These are phyloP conservation scores for Exidia glandulosa DNA, from an alignment of 768 basidiomycete genomes.

Conservation along the genomic window DNA sequence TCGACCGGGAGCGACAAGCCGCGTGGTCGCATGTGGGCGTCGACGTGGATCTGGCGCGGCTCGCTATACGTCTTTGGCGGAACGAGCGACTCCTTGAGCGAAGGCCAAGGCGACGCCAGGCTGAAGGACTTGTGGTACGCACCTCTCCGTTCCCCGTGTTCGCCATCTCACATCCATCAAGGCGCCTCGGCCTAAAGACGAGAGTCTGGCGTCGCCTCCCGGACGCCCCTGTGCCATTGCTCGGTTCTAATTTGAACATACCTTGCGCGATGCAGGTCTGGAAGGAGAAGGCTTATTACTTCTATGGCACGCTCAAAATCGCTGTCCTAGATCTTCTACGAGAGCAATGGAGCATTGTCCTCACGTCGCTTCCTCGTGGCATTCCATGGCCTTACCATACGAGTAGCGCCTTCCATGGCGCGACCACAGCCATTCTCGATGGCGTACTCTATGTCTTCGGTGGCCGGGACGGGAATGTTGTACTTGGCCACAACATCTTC, in stretches of 20 bases:
- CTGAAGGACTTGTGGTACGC: not conserved
- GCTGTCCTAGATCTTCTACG: conserved; percentile 28
- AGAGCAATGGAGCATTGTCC: conserved; percentile 22
- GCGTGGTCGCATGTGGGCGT: conserved; percentile 17
- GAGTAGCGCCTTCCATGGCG: conserved; percentile 5
- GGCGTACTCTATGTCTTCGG: conserved; percentile 30
- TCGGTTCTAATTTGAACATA: not conserved
- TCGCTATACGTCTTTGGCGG: conserved; percentile 4
- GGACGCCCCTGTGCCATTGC: too few relatives aligned
- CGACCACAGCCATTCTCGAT: conserved; percentile 11
- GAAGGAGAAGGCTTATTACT: conserved; percentile 25
- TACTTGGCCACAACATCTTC: conserved; percentile 27
- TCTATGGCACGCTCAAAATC: conserved; percentile 19
- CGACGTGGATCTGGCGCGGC: conserved; percentile 16
- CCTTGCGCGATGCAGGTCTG: conserved; percentile 12
- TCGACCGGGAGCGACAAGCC: conserved; percentile 15
- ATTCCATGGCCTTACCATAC: conserved; percentile 10
- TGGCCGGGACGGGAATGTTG: conserved; percentile 18
- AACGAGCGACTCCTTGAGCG: conserved; percentile 6
- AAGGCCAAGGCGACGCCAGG: not conserved
- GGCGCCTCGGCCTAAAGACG: conserved; percentile 11
- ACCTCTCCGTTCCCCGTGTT: not conserved
- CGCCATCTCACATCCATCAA: conserved; percentile 8
- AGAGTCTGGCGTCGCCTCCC: conserved; percentile 12
- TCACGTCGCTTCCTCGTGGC: conserved; percentile 14